Conservation (phyloP, 257 asterid genomes). For the Knoxia roxburghii region DNA sequence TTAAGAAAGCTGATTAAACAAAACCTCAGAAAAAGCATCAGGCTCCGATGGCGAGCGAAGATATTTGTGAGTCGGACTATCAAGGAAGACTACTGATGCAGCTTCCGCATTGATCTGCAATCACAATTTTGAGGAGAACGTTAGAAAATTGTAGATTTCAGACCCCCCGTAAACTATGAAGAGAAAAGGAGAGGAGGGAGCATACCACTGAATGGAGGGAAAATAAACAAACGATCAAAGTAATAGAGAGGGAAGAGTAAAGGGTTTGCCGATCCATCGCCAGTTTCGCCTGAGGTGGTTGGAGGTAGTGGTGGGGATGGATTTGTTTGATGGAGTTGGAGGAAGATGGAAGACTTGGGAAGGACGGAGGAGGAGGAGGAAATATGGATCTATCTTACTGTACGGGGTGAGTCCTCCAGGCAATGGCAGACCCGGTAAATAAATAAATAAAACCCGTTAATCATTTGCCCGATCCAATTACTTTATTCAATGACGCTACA, state of each 20-base stretch:
- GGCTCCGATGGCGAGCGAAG: constrained; percentile 46
- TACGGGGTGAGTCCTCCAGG: too few relatives aligned
- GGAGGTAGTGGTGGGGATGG: neutral
- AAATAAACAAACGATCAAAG: constrained; percentile 31
- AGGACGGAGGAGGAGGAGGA: too few relatives aligned
- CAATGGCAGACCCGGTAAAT: too few relatives aligned
- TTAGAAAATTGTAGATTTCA: neutral
- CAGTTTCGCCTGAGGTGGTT: neutral
- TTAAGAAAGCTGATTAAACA: neutral
- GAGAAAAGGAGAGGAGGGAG: neutral
- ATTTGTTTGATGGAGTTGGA: neutral
- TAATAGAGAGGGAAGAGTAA: constrained; percentile 18
- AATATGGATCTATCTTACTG: too few relatives aligned
- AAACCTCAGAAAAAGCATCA: constrained; percentile 33
- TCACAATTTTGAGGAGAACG: constrained; percentile 14
- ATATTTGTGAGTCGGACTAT: constrained; percentile 48
- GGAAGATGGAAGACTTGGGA: neutral
- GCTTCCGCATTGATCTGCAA: constrained; percentile 42
- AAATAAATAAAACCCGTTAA: too few relatives aligned
- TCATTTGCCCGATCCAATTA: too few relatives aligned
- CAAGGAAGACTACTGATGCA: constrained; percentile 58
- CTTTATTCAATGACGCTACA: too few relatives aligned
- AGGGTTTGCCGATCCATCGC: constrained; percentile 20
- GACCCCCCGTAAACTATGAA: neutral
- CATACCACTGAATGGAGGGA: constrained; percentile 36